phyloP scores from a whole-genome alignment of 768 basidiomycete genomes.

The Pleurotus tuber-regium region DNA sequence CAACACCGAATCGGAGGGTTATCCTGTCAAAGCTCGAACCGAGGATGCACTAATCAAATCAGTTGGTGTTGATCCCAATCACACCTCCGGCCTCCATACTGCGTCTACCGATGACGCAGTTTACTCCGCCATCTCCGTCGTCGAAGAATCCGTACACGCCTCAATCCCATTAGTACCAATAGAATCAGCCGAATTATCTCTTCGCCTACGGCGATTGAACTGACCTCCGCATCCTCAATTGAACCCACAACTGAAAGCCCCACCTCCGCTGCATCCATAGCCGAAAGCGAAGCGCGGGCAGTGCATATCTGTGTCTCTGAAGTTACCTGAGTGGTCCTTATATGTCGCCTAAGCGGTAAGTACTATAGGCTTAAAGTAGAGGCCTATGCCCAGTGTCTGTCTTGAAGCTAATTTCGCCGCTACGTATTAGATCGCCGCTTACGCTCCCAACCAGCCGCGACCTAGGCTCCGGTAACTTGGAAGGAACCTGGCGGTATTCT shows the following conservation, averaged over 20 bases:
- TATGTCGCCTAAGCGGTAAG: no score
- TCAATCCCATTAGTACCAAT: neutral
- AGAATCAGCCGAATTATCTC: neutral
- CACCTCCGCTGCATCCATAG: neutral
- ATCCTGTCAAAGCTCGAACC: constrained; percentile 9
- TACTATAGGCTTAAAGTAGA: no score
- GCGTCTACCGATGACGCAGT: constrained; percentile 10
- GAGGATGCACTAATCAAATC: no score
- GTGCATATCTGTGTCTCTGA: no score
- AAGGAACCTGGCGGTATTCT: no score
- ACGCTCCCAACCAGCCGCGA: no score
- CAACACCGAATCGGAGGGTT: constrained; percentile 6
- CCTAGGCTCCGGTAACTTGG: no score
- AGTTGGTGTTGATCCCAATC: constrained; percentile 14
- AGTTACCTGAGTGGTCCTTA: no score
- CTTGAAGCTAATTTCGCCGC: neutral
- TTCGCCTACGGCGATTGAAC: constrained; percentile 6
- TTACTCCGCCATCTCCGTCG: constrained; percentile 13
- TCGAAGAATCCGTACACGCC: constrained; percentile 18
- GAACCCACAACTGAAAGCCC: neutral
- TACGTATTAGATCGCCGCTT: neutral
- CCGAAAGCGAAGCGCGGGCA: no score
- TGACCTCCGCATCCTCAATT: constrained; percentile 13
- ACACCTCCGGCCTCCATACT: neutral
- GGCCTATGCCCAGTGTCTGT: no score